Evolutionary conservation across 441 rosid genomes (phyloP), one percentile per base, ranked within the genome.

Genomic region (Rhodomyrtus psidioides): DNA sequence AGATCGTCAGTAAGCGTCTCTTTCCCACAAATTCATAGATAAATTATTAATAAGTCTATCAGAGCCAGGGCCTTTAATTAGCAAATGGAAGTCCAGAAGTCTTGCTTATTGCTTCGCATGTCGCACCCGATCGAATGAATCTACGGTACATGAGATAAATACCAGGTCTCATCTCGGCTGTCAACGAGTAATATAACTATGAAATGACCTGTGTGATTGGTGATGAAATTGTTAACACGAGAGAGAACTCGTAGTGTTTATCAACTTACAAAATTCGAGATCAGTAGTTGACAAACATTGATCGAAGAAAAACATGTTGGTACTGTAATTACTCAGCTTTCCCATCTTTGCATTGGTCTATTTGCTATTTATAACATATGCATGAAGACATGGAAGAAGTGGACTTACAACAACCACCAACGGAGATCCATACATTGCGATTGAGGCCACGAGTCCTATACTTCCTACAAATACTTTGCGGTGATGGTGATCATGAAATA

Each of bases 361-460:
- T 26, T 26, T 51, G 13, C 39, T 65, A 12, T 12, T 26, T 62
- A 34, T 9, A 49, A 10, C 28, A 16, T 53, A 74, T 83, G 28
- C 28, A 60, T 12, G 12, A 75, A 58, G 82, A 54, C 28, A 79
- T n/a, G 53, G 13, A 46, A 49, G 39, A 81, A 58, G 55, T 44
- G 56, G 84, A 87, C 96, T 92, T 79, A 94, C 98, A 94, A 97
- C 89, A 57, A 53, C 97, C 34, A 94, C 93, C 26, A 97, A 91
- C 6, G 98, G 98, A 81, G 98, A 92, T 83, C 89, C 94, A 65
- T 97, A 97, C 99, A 97, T 97, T 58, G 93, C 91, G 54, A 91
- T 85, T 12, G 98, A 93, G 85, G 93, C 93, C 57, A 90, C 91
- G 8, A 95, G 88, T 30, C 95, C 98, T 46, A 95, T 82, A 82